Percentiles rank a stretch among this genome's conserved stretches.
Evolutionary conservation across 1,284 basidiomycete genomes (phyloP).

Genomic region (Rhodotorula sp.): DNA sequence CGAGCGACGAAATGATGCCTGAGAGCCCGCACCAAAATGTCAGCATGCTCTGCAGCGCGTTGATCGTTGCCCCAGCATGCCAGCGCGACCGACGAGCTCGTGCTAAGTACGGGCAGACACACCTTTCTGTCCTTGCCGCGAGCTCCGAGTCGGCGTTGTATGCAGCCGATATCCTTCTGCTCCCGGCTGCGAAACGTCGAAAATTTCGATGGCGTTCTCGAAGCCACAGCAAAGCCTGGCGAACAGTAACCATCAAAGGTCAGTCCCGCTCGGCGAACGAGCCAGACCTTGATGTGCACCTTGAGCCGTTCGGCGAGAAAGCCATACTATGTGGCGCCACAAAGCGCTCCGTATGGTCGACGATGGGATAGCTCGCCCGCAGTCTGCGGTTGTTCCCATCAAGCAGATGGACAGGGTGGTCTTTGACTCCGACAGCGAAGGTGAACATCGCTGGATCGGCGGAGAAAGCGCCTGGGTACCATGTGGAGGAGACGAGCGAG

Average conservation of each 20-base stretch:
- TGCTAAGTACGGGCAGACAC: slow-evolving; percentile 5
- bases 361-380: slow-evolving; percentile 83
- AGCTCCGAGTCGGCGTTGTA: slow-evolving; percentile 74
- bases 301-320: slow-evolving; percentile 67
- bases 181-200: slow-evolving; percentile 71
- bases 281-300: slow-evolving; percentile 54
- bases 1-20: slow-evolving; percentile 81
- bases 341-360: slow-evolving; percentile 84
- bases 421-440: slow-evolving; percentile 37
- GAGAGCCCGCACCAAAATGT: not conserved
- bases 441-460: slow-evolving; percentile 32
- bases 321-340: slow-evolving; percentile 77
- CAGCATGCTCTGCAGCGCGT: not conserved
- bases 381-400: slow-evolving; percentile 31
- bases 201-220: slow-evolving; percentile 83
- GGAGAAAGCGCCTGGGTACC: slow-evolving; percentile 34
- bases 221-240: slow-evolving; percentile 82
- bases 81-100: too few species aligned
- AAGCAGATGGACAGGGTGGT: slow-evolving; percentile 37
- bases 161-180: slow-evolving; percentile 64
- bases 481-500: slow-evolving; percentile 35
- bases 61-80: too few species aligned
- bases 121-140: slow-evolving; percentile 82
- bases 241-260: not conserved
- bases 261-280: not conserved